phyloP scores from a whole-genome alignment of 192 early-diverging fungal genomes.

The Coemansia sp. region DNA sequence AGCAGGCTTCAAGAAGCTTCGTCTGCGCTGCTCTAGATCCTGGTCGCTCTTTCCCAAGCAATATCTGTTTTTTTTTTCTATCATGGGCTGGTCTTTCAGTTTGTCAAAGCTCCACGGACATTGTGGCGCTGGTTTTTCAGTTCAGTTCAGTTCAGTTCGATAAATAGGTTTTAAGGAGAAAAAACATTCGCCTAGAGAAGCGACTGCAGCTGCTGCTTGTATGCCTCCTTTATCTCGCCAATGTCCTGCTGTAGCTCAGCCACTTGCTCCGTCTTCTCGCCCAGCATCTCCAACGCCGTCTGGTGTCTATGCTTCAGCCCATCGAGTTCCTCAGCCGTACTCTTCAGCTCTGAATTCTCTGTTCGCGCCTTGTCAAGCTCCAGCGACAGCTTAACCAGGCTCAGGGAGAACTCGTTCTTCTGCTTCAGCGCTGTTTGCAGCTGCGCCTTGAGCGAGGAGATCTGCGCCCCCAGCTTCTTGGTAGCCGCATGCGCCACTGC shows the following conservation, averaged over 20 bases:
- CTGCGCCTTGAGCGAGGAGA: slow-evolving; percentile 50
- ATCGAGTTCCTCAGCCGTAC: slow-evolving; percentile 55
- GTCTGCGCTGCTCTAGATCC: too few relatives aligned
- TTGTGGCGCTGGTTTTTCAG: too few relatives aligned
- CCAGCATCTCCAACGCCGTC: slow-evolving; percentile 80
- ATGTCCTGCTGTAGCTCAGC: slow-evolving; percentile 77
- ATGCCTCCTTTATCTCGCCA: slow-evolving; percentile 77
- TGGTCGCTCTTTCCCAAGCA: too few relatives aligned
- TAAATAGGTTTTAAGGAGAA: too few relatives aligned
- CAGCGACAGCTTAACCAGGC: slow-evolving; percentile 62
- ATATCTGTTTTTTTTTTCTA: too few relatives aligned
- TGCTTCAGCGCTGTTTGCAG: slow-evolving; percentile 41
- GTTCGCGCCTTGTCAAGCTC: slow-evolving; percentile 62
- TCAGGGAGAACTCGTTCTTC: slow-evolving; percentile 43
- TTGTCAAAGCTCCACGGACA: too few relatives aligned
- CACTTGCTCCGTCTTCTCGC: slow-evolving; percentile 85
- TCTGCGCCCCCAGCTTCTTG: slow-evolving; percentile 45
- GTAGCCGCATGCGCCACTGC: slow-evolving; percentile 13
- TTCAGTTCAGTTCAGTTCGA: too few relatives aligned
- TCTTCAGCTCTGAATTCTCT: slow-evolving; percentile 18
- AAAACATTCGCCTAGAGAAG: slow-evolving; percentile 48
- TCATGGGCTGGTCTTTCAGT: too few relatives aligned
- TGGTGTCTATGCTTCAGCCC: slow-evolving; percentile 61
- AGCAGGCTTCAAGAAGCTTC: too few relatives aligned
- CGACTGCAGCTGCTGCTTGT: slow-evolving; percentile 63